Base-by-base conservation (phyloP, 352 stramenopile genomes). In the Pythium diclinum region DNA sequence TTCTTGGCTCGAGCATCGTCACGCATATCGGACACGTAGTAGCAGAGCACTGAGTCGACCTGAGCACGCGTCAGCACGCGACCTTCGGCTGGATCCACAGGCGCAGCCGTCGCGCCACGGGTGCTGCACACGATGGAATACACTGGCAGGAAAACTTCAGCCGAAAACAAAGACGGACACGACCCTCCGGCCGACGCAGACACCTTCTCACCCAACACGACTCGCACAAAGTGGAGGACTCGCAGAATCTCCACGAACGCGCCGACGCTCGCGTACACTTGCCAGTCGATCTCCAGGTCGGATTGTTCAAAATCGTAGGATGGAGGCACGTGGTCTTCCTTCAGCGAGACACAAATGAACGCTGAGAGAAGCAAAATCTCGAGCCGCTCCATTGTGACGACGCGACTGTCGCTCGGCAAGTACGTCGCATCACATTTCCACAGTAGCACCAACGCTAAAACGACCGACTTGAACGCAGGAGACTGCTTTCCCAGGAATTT, bases 361-460 rank as follows among this genome's bases (percentile, higher is more conserved):
- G 81, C 85, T 11, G 81, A 75, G 8, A 92, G 65, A 47, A 92
- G 59, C 44, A 92, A 59, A 1, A 88, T 61, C 47, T 92, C 81
- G 25, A 88, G 67, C 73, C 59, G 46, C 65, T 81, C 42, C 54
- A 59, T 67, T 6, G 65, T 67, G 3, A 59, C 49, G 23, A 91
- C 49, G 44, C 85, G 65, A 33, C 42, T 71, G 32, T 38, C 52
- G 11, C 66, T 57, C 1, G 58, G 47, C 0, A 88, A 23, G 55
- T 84, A 77, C 3, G 52, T 58, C 9, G 61, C 46, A 38, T 89
- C 79, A 61, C 67, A 78, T 54, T 84, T 86, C 70, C 66, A 79
- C 14, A 92, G 60, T 48, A 83, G 38, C 9, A 89, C 54, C 28
- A 92, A 49, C 11, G 81, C 68, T 32, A 83, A 84, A 57, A 83